Conservation (phyloP, 2,329 filamentous ascomycete genomes). For the Penicillium hesseltinei region DNA sequence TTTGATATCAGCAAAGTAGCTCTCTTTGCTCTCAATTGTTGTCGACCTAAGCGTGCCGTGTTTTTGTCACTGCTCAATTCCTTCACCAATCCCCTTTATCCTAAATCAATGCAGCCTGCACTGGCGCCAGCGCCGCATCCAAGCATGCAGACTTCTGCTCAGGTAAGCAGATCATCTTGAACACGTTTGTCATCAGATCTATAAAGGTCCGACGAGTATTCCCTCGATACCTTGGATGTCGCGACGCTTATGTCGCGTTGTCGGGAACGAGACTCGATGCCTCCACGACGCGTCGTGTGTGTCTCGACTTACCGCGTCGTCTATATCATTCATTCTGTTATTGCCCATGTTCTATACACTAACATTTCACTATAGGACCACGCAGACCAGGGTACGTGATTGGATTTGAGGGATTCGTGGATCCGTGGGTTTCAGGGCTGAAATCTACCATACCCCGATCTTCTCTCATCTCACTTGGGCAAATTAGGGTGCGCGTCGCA, state of each 20-base stretch:
- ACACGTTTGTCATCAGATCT: conserved; percentile 40
- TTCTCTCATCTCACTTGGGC: background rate
- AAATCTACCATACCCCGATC: background rate
- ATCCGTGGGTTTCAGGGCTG: background rate
- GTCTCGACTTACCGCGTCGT: conserved; percentile 5
- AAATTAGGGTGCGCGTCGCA: background rate
- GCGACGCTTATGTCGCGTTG: background rate
- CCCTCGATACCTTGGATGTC: background rate
- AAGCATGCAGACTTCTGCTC: conserved; percentile 50
- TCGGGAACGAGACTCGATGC: background rate
- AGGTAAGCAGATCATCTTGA: conserved; percentile 50
- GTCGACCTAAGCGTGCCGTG: conserved; percentile 1
- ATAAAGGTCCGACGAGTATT: background rate
- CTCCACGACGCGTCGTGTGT: conserved; percentile 17
- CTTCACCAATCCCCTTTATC: conserved; percentile 7
- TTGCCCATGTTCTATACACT: conserved; percentile 9
- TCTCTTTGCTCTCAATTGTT: conserved; percentile 7
- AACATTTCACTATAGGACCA: conserved; percentile 36
- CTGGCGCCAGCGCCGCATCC: conserved; percentile 51
- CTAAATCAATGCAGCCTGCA: conserved; percentile 44
- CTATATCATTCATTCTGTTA: background rate
- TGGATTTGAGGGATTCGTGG: background rate
- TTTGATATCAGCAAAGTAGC: conserved; percentile 15
- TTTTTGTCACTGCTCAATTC: conserved; percentile 1
- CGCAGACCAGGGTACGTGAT: conserved; percentile 46